Percentiles rank a stretch among this genome's conserved stretches.
These are phyloP conservation scores for Jackrogersella minutella DNA, from an alignment of 495 filamentous ascomycete species.

Conservation along the genomic window DNA sequence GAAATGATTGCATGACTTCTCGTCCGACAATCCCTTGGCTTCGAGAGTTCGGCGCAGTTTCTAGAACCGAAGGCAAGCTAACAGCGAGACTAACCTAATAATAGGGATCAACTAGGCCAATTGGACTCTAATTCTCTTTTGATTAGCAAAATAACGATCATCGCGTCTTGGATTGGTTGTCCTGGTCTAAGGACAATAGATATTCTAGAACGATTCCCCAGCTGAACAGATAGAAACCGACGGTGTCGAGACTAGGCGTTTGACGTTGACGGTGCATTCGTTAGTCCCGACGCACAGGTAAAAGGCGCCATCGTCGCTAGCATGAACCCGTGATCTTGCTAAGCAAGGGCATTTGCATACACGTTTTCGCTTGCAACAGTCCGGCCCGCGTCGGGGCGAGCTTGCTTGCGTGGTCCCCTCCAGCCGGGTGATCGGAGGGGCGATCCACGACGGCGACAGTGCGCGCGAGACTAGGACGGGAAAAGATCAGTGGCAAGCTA, in stretches of 20 bases:
- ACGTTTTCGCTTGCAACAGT: slow-evolving; percentile 2
- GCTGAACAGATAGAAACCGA: slow-evolving; percentile 28
- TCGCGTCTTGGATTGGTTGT: not conserved
- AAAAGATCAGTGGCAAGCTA: not conserved
- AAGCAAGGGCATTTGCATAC: not conserved
- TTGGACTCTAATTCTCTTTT: not conserved
- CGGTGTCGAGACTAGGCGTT: not conserved
- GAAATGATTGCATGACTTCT: not conserved
- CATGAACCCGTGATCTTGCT: not conserved
- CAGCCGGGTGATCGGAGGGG: slow-evolving; percentile 9
- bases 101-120: not conserved
- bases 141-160: not conserved
- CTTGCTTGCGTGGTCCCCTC: not conserved
- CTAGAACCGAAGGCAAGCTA: not conserved
- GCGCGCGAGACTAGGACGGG: not conserved
- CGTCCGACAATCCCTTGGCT: not conserved
- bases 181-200: not conserved
- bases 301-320: slow-evolving; percentile 18
- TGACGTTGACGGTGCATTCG: not conserved
- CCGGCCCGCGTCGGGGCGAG: slow-evolving; percentile 14
- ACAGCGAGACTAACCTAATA: not conserved
- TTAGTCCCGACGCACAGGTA: not conserved
- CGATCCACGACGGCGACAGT: not conserved
- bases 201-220: slow-evolving; percentile 27
- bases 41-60: not conserved